Base-by-base conservation (phyloP, 2,329 filamentous ascomycete genomes). In the Fusarium tanahbumbuense region DNA sequence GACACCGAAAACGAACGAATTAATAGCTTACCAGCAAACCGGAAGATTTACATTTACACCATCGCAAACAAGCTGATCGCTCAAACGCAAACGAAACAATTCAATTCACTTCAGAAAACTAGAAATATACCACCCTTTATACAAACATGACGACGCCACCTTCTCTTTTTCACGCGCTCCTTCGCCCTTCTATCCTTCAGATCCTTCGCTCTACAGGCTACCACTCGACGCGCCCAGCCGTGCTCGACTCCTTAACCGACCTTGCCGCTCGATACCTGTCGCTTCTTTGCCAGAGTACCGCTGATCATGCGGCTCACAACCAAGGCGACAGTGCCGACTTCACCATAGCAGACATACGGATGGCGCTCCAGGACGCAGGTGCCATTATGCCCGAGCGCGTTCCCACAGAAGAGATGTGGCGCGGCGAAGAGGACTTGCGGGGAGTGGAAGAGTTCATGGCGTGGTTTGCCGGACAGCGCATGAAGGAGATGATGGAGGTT, bases 141-240 rank as follows among this genome's bases (percentile, higher is more conserved):
- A 52, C 62, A 61, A 78, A 62, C 46, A 87, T 86, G 84, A 80
- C 81, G 74, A 81, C 81, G 67, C 83, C 82, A 6, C 79, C 82
- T 12, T 79, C 83, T n/a, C 80, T 87, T 60, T 87, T 84, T 82
- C 91, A 93, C 80, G 91, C 92, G 65, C 90, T 97, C 69, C 86
- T 98, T 60, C 93, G 94, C 44, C 95, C 95, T 3, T 91, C 91
- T 49, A 89, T 98, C 65, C 89, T 98, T 61, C 94, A 98, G 81
- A 95, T 97, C 75, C 89, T 98, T 54, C 93, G 95, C 76, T 93
- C 94, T 30, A 91, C 93, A 25, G 95, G 95, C 78, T 98, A 97
- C 82, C 93, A 97, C 78, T 87, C 91, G 44, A 92, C 93, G 53
- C 90, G 90, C 57, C 91, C 93, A 3, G 91, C 91, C 6, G 94